These are phyloP conservation scores for Musa acuminata DNA, from an alignment of 176 grass and related monocot species.

Conservation along the genomic window DNA sequence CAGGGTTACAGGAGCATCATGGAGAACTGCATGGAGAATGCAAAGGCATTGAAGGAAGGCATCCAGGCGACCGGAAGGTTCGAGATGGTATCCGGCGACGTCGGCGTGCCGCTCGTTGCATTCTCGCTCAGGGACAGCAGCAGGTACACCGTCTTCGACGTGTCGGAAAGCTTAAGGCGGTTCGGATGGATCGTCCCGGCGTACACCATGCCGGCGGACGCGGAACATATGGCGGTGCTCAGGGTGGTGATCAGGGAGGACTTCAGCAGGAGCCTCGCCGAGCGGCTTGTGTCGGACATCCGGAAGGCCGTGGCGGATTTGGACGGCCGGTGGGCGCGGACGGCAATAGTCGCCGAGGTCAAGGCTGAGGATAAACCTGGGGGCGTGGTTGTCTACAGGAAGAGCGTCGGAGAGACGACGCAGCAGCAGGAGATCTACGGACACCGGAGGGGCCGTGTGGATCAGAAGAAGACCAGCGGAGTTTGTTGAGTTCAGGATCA, in stretches of 20 bases:
- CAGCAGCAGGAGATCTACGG: slow-evolving; percentile 41
- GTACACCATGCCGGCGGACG: slow-evolving; percentile 67
- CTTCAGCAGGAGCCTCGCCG: slow-evolving; percentile 62
- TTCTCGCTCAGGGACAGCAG: slow-evolving; percentile 53
- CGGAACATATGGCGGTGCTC: slow-evolving; percentile 55
- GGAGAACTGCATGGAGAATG: slow-evolving; percentile 73
- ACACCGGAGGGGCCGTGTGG: slow-evolving; percentile 49
- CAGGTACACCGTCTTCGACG: slow-evolving; percentile 57
- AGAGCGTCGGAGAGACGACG: slow-evolving; percentile 37
- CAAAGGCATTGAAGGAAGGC: slow-evolving; percentile 43
- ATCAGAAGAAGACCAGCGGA: slow-evolving; percentile 52
- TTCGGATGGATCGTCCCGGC: slow-evolving; percentile 81
- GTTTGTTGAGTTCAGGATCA: slow-evolving; percentile 30
- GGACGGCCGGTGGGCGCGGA: slow-evolving; percentile 17
- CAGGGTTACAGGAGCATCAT: slow-evolving; percentile 65
- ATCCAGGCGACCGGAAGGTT: slow-evolving; percentile 53
- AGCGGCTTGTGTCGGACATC: slow-evolving; percentile 50
- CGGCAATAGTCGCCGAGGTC: slow-evolving; percentile 24
- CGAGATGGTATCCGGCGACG: slow-evolving; percentile 58
- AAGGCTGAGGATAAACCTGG: slow-evolving; percentile 8
- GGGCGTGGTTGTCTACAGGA: slow-evolving; percentile 11
- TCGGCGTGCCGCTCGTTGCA: slow-evolving; percentile 60
- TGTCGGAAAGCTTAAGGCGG: slow-evolving; percentile 56
- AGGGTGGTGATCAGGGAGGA: slow-evolving; percentile 70
- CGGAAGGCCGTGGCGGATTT: slow-evolving; percentile 45